phyloP scores from a whole-genome alignment of 2,329 filamentous ascomycete species.

The Coccinonectria pachysandricola region DNA sequence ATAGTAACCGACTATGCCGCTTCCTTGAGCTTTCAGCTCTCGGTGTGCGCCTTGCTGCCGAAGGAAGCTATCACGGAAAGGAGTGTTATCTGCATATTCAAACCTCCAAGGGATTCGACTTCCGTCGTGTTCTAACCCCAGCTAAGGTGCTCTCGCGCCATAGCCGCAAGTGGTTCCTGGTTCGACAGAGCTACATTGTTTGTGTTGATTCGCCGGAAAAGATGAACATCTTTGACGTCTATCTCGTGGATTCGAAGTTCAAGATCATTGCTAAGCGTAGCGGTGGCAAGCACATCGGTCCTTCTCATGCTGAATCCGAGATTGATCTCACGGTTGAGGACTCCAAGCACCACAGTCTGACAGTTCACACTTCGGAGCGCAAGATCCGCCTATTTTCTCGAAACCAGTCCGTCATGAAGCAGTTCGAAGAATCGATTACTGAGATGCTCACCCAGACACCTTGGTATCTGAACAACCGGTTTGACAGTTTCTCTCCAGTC shows the following conservation, averaged over 20 bases:
- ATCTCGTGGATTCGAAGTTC: conserved; percentile 88
- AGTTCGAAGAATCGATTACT: conserved; percentile 87
- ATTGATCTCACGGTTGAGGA: conserved; percentile 31
- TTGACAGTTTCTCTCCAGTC: conserved; percentile 88
- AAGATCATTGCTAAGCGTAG: conserved; percentile 64
- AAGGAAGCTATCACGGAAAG: conserved; percentile 95
- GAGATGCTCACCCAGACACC: conserved; percentile 75
- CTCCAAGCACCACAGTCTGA: conserved; percentile 70
- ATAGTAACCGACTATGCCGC: conserved; percentile 91
- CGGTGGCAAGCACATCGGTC: conserved; percentile 39
- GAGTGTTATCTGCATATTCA: conserved; percentile 91
- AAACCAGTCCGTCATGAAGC: conserved; percentile 77
- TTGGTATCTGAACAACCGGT: conserved; percentile 78
- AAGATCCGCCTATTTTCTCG: conserved; percentile 85
- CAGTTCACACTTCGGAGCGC: conserved; percentile 82
- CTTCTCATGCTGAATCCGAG: conserved; percentile 49
- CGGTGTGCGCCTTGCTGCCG: conserved; percentile 84
- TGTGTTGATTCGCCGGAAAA: conserved; percentile 98
- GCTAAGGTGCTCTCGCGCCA: conserved; percentile 71
- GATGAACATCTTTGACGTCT: conserved; percentile 98
- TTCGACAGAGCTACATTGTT: conserved; percentile 95
- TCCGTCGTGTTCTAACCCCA: conserved; percentile 69
- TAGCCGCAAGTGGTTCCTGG: conserved; percentile 91
- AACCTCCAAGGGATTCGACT: conserved; percentile 80
- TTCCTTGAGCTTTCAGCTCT: conserved; percentile 92